phyloP scores from a whole-genome alignment of 1,284 basidiomycete genomes.

The Pterulicium gracile region DNA sequence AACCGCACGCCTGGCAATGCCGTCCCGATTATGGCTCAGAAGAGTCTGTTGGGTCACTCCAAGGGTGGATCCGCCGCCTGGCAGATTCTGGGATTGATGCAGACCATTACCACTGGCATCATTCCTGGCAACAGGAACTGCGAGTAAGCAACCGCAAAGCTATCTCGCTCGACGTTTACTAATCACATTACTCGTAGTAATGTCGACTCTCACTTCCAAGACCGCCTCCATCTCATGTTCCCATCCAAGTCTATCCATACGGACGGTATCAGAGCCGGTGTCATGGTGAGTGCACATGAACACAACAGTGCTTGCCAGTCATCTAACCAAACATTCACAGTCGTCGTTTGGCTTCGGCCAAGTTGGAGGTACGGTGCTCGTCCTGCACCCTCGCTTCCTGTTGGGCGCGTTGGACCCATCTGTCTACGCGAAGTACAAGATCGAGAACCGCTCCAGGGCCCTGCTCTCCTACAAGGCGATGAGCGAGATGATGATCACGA shows the following conservation, averaged over 20 bases:
- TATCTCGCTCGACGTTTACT: slow-evolving; percentile 8
- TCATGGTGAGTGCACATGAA: slow-evolving; percentile 55
- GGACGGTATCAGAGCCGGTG: slow-evolving; percentile 82
- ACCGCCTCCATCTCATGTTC: slow-evolving; percentile 91
- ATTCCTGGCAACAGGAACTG: slow-evolving; percentile 96
- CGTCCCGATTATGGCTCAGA: slow-evolving; percentile 94
- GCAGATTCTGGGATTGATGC: slow-evolving; percentile 92
- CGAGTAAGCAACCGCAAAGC: slow-evolving; percentile 47
- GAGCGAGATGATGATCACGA: slow-evolving; percentile 91
- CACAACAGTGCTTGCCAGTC: too few relatives aligned
- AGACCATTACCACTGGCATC: slow-evolving; percentile 78
- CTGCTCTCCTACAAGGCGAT: slow-evolving; percentile 84
- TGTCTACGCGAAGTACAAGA: slow-evolving; percentile 68
- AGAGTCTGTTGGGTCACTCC: slow-evolving; percentile 91
- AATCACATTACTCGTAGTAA: slow-evolving; percentile 45
- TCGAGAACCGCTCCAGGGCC: slow-evolving; percentile 59
- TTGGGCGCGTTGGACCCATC: slow-evolving; percentile 73
- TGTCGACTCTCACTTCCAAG: slow-evolving; percentile 86
- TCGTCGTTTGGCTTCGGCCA: slow-evolving; percentile 99
- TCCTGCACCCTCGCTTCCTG: slow-evolving; percentile 88
- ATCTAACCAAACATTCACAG: slow-evolving; percentile 26
- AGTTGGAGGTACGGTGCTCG: slow-evolving; percentile 87
- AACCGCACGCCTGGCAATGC: slow-evolving; percentile 89
- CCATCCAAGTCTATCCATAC: slow-evolving; percentile 93
- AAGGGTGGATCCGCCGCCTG: slow-evolving; percentile 97